Evolutionary conservation across 2,329 filamentous ascomycete species (phyloP), one percentile per base, ranked within the genome.

Genomic region (Claviceps quebecensis): DNA sequence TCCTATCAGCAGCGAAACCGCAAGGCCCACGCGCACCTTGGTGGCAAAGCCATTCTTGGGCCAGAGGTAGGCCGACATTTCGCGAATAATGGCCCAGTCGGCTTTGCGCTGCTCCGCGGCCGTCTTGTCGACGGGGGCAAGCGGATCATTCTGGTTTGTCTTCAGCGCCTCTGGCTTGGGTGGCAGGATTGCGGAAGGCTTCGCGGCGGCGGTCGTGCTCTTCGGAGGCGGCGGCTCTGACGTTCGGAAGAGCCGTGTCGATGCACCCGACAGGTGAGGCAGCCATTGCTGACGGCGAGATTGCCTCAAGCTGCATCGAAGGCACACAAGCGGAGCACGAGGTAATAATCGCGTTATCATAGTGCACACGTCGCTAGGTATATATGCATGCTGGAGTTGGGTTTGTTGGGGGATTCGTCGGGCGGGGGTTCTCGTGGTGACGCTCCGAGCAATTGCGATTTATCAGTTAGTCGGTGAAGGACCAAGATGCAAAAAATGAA

Each of bases 21-120:
- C 89, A 47, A 95, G 70, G 11, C 86, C 80, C 37, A 98, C 93
- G 56, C 93, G 83, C 56, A 90, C 70, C 65, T 94, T 87, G 3
- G 89, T 94, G 44, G 64, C 63, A 47, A 66, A 56, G 51, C 83
- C 83, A 66, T 90, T 82, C 72, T 93, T 95, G 22, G 93, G 93
- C 93, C 93, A 98, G 22, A 98, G 73, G 67, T 98, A 98, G 55
- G 83, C 83, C 54, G 85, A 83, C 91, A 98, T 97, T 67, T 98
- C 91, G 69, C 86, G 94, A 75, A 98, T 93, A 58, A 98, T 98
- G 47, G 90, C 90, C 91, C 91, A 96, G 64, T 98, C 93, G 8
- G 90, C 91, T 70, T 90, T 94, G 60, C 93, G 81, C 75, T 98
- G 94, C 69, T 96, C 87, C 60, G 90, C 82, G 19, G 81, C 83